Percentiles rank a stretch among this genome's conserved stretches.
These are phyloP conservation scores for Lactarius deliciosus DNA, from an alignment of 768 basidiomycete species.

Conservation along the genomic window DNA sequence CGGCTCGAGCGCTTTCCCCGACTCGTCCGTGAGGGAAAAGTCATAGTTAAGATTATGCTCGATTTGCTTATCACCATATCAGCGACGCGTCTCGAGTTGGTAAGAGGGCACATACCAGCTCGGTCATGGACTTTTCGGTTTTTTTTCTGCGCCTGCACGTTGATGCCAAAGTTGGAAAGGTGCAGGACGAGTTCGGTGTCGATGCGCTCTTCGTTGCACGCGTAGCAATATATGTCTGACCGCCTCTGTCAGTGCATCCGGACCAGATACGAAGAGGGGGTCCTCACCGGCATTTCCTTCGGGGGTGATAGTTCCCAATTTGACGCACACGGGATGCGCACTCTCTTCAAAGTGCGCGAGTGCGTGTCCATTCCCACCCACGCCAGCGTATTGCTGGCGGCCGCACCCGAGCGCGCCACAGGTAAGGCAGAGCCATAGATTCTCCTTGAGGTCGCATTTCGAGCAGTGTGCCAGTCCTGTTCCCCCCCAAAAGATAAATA, in stretches of 20 bases:
- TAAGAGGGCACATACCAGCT: slow-evolving; percentile 57
- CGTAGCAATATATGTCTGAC: slow-evolving; percentile 90
- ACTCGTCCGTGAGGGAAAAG: slow-evolving; percentile 84
- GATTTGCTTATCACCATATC: slow-evolving; percentile 64
- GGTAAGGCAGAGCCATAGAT: slow-evolving; percentile 92
- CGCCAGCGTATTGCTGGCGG: slow-evolving; percentile 75
- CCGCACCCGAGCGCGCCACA: slow-evolving; percentile 93
- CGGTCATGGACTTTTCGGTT: slow-evolving; percentile 96
- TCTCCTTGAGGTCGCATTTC: slow-evolving; percentile 82
- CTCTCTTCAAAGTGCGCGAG: slow-evolving; percentile 72
- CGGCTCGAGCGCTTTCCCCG: slow-evolving; percentile 84
- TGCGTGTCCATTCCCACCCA: slow-evolving; percentile 88
- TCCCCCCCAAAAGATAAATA: background rate
- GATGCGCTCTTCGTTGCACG: slow-evolving; percentile 77
- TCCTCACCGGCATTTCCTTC: slow-evolving; percentile 83
- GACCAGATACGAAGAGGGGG: background rate
- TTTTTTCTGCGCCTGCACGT: slow-evolving; percentile 81
- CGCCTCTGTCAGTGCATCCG: background rate
- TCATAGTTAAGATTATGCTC: slow-evolving; percentile 96
- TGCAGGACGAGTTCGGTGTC: slow-evolving; percentile 77
- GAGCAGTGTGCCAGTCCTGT: slow-evolving; percentile 59
- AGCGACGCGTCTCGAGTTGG: background rate
- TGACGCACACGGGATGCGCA: slow-evolving; percentile 81
- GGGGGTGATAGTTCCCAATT: slow-evolving; percentile 94
- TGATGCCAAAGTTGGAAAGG: slow-evolving; percentile 82